These are phyloP conservation scores for Sordariomycetes sp. DNA, from an alignment of 2,329 filamentous ascomycete species.

Conservation along the genomic window DNA sequence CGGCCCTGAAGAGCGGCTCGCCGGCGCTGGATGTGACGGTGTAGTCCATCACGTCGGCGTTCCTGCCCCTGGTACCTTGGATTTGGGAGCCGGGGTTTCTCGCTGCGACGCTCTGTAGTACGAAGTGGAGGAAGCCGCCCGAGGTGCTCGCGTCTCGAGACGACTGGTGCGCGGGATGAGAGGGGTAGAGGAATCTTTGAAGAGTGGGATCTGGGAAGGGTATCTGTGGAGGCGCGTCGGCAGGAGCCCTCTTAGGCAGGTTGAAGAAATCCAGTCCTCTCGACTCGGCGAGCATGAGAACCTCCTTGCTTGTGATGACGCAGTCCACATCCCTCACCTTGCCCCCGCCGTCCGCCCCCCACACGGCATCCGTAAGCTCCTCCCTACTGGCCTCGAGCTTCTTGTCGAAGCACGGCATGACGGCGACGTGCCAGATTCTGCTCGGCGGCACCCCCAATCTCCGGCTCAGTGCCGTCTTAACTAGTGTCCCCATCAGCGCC, in stretches of 20 bases:
- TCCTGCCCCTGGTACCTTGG: constrained; percentile 64
- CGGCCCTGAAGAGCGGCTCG: constrained; percentile 61
- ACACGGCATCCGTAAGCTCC: constrained; percentile 75
- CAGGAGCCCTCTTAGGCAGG: constrained; percentile 49
- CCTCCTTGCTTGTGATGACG: constrained; percentile 92
- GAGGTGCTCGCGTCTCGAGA: constrained; percentile 61
- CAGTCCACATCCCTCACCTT: constrained; percentile 87
- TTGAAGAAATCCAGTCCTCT: constrained; percentile 67
- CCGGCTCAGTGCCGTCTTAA: constrained; percentile 77
- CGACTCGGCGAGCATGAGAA: constrained; percentile 79
- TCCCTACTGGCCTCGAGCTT: constrained; percentile 92
- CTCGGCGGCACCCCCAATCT: constrained; percentile 61
- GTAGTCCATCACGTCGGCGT: constrained; percentile 86
- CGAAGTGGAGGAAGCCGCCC: constrained; percentile 80
- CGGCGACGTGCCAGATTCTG: constrained; percentile 84
- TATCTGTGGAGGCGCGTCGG: constrained; percentile 23
- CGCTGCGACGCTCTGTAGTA: constrained; percentile 64
- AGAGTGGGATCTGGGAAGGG: constrained; percentile 66
- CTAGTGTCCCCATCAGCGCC: constrained; percentile 75
- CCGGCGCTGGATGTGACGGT: constrained; percentile 47
- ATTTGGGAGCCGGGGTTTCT: constrained; percentile 63
- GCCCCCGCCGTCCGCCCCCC: constrained; percentile 41
- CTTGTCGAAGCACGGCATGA: constrained; percentile 99
- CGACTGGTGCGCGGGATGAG: constrained; percentile 28
- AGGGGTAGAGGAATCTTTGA: constrained; percentile 63